Evolutionary conservation across 129 eudicot species (phyloP), one percentile per base, ranked within the genome.

Genomic region (Lactuca sativa): DNA sequence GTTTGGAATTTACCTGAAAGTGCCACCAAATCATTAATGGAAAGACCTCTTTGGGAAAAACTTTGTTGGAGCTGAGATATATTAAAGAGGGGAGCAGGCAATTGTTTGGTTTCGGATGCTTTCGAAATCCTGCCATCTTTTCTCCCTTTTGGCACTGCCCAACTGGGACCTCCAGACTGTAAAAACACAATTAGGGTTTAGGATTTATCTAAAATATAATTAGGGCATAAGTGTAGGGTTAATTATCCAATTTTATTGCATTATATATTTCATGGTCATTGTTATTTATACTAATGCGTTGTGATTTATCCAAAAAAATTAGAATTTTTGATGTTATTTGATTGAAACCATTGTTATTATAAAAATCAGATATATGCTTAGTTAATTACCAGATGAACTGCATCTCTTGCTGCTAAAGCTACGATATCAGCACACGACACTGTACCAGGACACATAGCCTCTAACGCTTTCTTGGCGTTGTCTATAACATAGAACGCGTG

Each of bases 391-490:
- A 82, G 43, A 77, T 59, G 68, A 62, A 82, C 86, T 32, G 78
- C 86, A 62, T 82, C 86, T 60, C 86, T 73, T 30, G 86, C 86
- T 3, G 86, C 86, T 51, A 82, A 66, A 67, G 86, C 83, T 30
- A 77, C 51, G 0, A 82, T 78, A 54, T 82, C 83, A 33, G 80
- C 83, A 78, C 86, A 82, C 9, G 83, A 69, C 17, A 82, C 86
- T 1, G 74, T 77, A 18, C 82, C 77, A 10, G 80, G 83, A 30
- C 83, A 82, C 59, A 67, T 8, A 44, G 80, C 74, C 74, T 78
- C 86, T 34, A 82, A 67, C 7, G 48, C 74, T 62, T 68, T 70
- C 70, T 78, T 82, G n/a, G 79, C 79, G 4, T 78, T 69, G 15
- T 78, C 83, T 0, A 82, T 74, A 36, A 82, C 80, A 15, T 77